phyloP scores from a whole-genome alignment of 805 yeast genomes.

The Lipomyces yamadae region DNA sequence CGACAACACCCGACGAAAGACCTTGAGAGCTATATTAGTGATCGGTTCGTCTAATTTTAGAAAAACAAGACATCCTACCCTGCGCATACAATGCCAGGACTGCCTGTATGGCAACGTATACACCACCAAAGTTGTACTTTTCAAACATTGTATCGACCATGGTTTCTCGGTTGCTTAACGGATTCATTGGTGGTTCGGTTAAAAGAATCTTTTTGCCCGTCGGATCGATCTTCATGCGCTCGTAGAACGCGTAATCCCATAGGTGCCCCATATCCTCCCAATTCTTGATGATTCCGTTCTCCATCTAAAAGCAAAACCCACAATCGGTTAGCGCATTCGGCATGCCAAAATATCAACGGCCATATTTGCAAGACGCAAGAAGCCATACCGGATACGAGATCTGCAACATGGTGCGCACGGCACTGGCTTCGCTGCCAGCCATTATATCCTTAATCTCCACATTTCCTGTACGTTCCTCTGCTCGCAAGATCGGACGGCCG shows the following conservation, averaged over 20 bases:
- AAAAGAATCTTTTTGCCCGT: slow-evolving; percentile 79
- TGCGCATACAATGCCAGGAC: slow-evolving; percentile 98
- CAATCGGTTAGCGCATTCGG: too few relatives aligned
- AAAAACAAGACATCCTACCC: slow-evolving; percentile 51
- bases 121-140: slow-evolving; percentile 86
- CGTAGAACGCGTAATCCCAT: slow-evolving; percentile 97
- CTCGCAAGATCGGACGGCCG: slow-evolving; percentile 95
- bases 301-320: slow-evolving; percentile 58
- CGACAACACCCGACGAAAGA: slow-evolving; percentile 94
- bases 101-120: slow-evolving; percentile 95
- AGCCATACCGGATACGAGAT: slow-evolving; percentile 74
- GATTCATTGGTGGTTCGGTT: slow-evolving; percentile 99
- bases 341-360: too few relatives aligned
- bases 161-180: slow-evolving; percentile 81
- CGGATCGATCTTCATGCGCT: slow-evolving; percentile 77
- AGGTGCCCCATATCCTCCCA: slow-evolving; percentile 99
- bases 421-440: slow-evolving; percentile 96
- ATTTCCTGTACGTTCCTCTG: slow-evolving; percentile 84
- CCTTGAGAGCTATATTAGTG: slow-evolving; percentile 16
- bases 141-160: slow-evolving; percentile 96
- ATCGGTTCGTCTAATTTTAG: neutral
- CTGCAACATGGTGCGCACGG: slow-evolving; percentile 86
- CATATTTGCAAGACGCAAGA: too few relatives aligned
- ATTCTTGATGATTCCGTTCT: slow-evolving; percentile 93
- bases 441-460: slow-evolving; percentile 90